Conservation (phyloP, 2,329 filamentous ascomycete genomes). For the Penicillium aurantiogriseum region DNA sequence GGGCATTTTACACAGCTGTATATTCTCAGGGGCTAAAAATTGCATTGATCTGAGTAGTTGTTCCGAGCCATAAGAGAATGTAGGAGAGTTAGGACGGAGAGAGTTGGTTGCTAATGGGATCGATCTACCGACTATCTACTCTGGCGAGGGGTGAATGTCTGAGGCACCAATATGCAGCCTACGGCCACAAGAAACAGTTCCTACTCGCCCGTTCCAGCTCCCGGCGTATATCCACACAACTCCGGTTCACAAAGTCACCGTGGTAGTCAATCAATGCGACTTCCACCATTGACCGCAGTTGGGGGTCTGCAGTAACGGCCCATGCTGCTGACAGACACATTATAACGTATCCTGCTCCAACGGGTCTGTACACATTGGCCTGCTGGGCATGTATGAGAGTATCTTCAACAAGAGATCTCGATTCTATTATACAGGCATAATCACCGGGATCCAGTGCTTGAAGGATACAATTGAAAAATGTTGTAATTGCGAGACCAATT, state of each 20-base stretch:
- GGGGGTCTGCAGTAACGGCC: constrained; percentile 22
- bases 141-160: too few species aligned
- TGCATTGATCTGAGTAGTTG: not conserved
- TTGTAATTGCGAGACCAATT: constrained; percentile 30
- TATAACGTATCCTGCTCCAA: constrained; percentile 33
- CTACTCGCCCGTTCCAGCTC: constrained; percentile 13
- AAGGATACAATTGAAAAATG: constrained; percentile 36
- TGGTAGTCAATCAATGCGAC: constrained; percentile 26
- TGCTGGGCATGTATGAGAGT: constrained; percentile 29
- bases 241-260: constrained; percentile 21
- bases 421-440: constrained; percentile 16
- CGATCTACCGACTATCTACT: too few species aligned
- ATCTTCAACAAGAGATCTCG: constrained; percentile 24
- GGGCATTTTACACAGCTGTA: not conserved
- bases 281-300: constrained; percentile 17
- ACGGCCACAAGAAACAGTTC: not conserved
- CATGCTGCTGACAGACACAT: constrained; percentile 30
- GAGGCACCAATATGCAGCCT: too few species aligned
- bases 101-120: too few species aligned
- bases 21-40: not conserved
- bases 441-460: constrained; percentile 29
- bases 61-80: constrained; percentile 9
- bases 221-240: not conserved
- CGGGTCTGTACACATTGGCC: constrained; percentile 29
- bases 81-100: too few species aligned